phyloP scores from a whole-genome alignment of 1,139 yeast genomes.

The Zygoascus meyerae region DNA sequence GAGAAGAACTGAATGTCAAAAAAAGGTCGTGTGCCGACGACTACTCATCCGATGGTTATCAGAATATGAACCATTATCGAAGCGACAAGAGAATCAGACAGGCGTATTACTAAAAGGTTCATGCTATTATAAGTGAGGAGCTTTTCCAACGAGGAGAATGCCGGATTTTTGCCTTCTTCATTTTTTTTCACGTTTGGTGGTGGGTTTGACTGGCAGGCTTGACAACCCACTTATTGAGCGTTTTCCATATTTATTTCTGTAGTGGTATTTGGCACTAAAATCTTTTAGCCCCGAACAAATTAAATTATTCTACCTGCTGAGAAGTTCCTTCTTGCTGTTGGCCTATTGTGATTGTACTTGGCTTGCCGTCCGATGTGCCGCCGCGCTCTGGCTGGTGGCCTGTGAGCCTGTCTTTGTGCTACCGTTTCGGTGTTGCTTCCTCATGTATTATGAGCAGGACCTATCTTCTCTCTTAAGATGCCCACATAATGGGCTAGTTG shows the following conservation, averaged over 20 bases:
- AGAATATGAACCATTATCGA: constrained; percentile 3
- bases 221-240: too few species aligned
- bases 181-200: not conserved
- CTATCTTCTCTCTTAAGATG: too few species aligned
- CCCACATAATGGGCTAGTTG: too few species aligned
- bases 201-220: not conserved
- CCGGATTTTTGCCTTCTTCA: not conserved
- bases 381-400: too few species aligned
- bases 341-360: too few species aligned
- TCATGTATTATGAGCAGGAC: too few species aligned
- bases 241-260: not conserved
- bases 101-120: not conserved
- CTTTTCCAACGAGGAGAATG: not conserved
- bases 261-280: not conserved
- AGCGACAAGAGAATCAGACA: constrained; percentile 6
- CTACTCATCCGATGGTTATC: not conserved
- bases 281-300: not conserved
- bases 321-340: too few species aligned
- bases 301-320: too few species aligned
- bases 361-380: too few species aligned
- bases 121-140: not conserved
- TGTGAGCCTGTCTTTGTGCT: too few species aligned
- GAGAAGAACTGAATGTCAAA: constrained; percentile 18
- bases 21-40: constrained; percentile 3
- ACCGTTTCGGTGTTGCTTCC: too few species aligned